Conservation (phyloP, 2,329 filamentous ascomycete species). For the Scedosporium aurantiacum region DNA sequence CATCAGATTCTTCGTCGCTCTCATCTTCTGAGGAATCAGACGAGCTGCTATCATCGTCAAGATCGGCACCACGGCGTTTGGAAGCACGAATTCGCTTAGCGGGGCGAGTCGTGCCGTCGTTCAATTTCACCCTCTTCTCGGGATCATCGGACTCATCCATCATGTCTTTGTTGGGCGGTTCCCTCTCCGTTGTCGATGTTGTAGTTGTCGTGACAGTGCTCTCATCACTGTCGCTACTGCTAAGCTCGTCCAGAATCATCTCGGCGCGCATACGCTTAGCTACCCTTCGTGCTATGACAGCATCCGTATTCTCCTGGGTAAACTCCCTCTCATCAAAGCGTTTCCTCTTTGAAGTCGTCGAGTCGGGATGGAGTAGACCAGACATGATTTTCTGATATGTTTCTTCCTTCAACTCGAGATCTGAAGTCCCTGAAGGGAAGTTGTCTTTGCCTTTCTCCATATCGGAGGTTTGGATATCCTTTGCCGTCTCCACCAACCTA, state of each 20-base stretch:
- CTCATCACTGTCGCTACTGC: slow-evolving; percentile 32
- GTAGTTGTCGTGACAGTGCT: slow-evolving; percentile 13
- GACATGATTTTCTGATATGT: slow-evolving; percentile 44
- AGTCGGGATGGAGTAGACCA: slow-evolving; percentile 33
- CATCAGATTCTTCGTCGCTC: slow-evolving; percentile 19
- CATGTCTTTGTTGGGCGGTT: slow-evolving; percentile 8
- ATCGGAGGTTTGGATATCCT: slow-evolving; percentile 47
- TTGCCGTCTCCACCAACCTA: slow-evolving; percentile 55
- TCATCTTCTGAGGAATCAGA: slow-evolving; percentile 23
- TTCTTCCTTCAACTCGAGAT: slow-evolving; percentile 21
- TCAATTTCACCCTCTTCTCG: slow-evolving; percentile 30
- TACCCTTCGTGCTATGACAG: slow-evolving; percentile 40
- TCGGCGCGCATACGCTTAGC: slow-evolving; percentile 55
- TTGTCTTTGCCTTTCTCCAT: slow-evolving; percentile 38
- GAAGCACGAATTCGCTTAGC: slow-evolving; percentile 11
- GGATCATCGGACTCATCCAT: slow-evolving; percentile 13
- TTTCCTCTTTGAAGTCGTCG: slow-evolving; percentile 31
- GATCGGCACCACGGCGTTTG: slow-evolving; percentile 16
- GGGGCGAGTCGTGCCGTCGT: slow-evolving; percentile 38
- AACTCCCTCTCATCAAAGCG: slow-evolving; percentile 42
- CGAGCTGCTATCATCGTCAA: slow-evolving; percentile 21
- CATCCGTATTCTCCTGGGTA: slow-evolving; percentile 33
- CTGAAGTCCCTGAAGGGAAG: slow-evolving; percentile 14
- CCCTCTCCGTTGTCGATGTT: slow-evolving; percentile 7
- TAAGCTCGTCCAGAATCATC: slow-evolving; percentile 43